These are phyloP conservation scores for Leonotis leonurus DNA, from an alignment of 257 asterid species.

Conservation along the genomic window DNA sequence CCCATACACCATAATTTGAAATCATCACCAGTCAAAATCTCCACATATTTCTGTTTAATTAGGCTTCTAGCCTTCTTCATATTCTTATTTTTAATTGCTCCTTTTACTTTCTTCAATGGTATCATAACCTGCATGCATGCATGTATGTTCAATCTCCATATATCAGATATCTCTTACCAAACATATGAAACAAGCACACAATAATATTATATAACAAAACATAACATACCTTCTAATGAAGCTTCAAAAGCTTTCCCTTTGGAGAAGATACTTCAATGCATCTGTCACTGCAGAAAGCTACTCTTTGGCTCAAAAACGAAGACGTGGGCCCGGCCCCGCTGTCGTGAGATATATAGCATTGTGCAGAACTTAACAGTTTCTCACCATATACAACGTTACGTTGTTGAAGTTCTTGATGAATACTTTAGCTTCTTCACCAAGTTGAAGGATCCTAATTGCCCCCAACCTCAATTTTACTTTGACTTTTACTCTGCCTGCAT, in stretches of 20 bases:
- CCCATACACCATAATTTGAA: conserved; percentile 51
- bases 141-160: not conserved
- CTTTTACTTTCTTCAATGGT: conserved; percentile 25
- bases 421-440: conserved; percentile 25
- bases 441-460: conserved; percentile 24
- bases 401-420: conserved; percentile 24
- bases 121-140: conserved; percentile 22
- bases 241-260: conserved; percentile 15
- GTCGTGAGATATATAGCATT: conserved; percentile 32
- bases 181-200: not conserved
- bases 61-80: conserved; percentile 27
- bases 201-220: too few species aligned
- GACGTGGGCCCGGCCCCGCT: conserved; percentile 28
- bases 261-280: conserved; percentile 26
- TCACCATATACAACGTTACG: conserved; percentile 20
- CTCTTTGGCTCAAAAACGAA: conserved; percentile 21
- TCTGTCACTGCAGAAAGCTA: conserved; percentile 33
- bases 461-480: conserved; percentile 31
- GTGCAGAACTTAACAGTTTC: conserved; percentile 24
- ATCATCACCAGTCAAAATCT: conserved; percentile 31
- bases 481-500: too few species aligned
- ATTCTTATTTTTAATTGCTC: conserved; percentile 21
- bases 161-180: not conserved
- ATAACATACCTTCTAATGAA: conserved; percentile 23
- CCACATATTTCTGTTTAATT: conserved; percentile 31